Evolutionary conservation across 257 asterid species (phyloP).

Genomic region (Rehmannia glutinosa): DNA sequence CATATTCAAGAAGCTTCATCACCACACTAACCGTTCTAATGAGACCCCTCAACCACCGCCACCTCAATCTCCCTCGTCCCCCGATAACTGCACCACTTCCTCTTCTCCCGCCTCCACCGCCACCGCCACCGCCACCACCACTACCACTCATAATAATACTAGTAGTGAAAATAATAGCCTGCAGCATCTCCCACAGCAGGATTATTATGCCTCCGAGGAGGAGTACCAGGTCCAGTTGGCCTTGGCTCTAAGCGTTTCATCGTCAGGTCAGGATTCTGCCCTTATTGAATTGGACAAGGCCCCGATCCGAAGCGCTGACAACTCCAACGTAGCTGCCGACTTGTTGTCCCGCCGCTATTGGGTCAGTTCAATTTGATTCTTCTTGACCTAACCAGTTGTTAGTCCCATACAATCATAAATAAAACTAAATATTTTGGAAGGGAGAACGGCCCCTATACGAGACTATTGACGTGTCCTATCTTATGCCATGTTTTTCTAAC

Average conservation of each 20-base stretch:
- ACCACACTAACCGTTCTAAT: conserved; percentile 90
- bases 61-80: conserved; percentile 38
- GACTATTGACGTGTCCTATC: not conserved
- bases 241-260: conserved; percentile 88
- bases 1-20: conserved; percentile 96
- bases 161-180: conserved; percentile 27
- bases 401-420: too few species aligned
- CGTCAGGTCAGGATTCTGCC: conserved; percentile 51
- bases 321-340: conserved; percentile 72
- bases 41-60: conserved; percentile 54
- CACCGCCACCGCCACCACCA: conserved; percentile 20
- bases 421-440: too few species aligned
- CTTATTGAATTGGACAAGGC: conserved; percentile 34
- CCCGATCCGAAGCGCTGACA: conserved; percentile 43
- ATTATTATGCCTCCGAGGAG: conserved; percentile 86
- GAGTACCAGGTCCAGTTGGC: conserved; percentile 94
- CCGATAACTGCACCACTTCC: conserved; percentile 28
- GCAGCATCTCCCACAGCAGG: conserved; percentile 51
- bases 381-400: conserved; percentile 12
- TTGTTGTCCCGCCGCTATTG: conserved; percentile 82
- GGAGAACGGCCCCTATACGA: too few species aligned
- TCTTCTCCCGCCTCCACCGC: conserved; percentile 24
- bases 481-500: not conserved
- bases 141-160: conserved; percentile 21
- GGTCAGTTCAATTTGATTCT: conserved; percentile 47